phyloP scores from a whole-genome alignment of 805 yeast species.

The Lachancea sp. region DNA sequence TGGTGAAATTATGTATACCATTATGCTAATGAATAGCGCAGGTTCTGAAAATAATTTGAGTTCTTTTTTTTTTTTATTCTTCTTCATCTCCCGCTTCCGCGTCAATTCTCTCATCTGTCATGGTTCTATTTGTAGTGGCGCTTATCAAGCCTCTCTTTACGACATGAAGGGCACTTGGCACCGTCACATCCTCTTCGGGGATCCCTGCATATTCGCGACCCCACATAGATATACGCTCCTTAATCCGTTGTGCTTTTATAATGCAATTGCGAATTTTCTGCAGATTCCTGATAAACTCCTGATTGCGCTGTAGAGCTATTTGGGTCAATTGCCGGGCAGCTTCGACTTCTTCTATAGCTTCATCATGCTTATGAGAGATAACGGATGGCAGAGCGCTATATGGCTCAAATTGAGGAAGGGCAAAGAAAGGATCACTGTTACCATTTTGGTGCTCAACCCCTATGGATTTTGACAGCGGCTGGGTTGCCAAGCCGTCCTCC shows the following conservation, averaged over 20 bases:
- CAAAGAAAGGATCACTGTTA: slow-evolving; percentile 57
- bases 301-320: slow-evolving; percentile 73
- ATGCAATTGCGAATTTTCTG: slow-evolving; percentile 68
- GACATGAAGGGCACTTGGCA: slow-evolving; percentile 32
- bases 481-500: slow-evolving; percentile 15
- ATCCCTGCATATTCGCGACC: slow-evolving; percentile 76
- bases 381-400: slow-evolving; percentile 14
- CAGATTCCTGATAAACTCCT: slow-evolving; percentile 79
- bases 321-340: slow-evolving; percentile 68
- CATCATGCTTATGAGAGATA: slow-evolving; percentile 30
- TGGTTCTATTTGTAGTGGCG: slow-evolving; percentile 31
- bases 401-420: slow-evolving; percentile 44
- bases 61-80: not conserved
- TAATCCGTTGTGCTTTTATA: slow-evolving; percentile 69
- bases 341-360: slow-evolving; percentile 52
- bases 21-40: too few relatives aligned
- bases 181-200: slow-evolving; percentile 40
- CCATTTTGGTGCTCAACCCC: slow-evolving; percentile 9
- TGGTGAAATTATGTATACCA: too few relatives aligned
- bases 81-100: slow-evolving; percentile 13
- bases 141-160: slow-evolving; percentile 34
- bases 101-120: slow-evolving; percentile 30
- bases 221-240: slow-evolving; percentile 70
- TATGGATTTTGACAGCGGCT: slow-evolving; percentile 5
- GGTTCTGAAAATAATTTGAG: not conserved